These are phyloP conservation scores for Penicillium sp. DNA, from an alignment of 2,329 filamentous ascomycete genomes.

Conservation along the genomic window DNA sequence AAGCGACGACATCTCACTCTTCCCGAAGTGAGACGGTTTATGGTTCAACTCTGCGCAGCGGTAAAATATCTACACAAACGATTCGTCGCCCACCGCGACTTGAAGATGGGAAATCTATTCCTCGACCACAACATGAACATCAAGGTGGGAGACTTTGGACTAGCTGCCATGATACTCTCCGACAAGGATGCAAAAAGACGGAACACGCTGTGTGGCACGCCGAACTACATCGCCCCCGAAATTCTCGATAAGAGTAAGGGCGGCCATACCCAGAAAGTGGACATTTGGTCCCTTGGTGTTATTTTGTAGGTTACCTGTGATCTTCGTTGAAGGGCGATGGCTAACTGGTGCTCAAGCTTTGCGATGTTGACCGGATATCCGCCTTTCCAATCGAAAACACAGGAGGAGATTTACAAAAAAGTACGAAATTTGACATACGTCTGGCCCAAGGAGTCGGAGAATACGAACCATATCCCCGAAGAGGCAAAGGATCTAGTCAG, in stretches of 20 bases:
- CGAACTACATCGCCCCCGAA: constrained; percentile 97
- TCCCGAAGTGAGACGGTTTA: constrained; percentile 89
- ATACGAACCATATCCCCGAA: constrained; percentile 47
- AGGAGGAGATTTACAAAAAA: constrained; percentile 53
- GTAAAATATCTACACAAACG: constrained; percentile 97
- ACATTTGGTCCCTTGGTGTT: constrained; percentile 96
- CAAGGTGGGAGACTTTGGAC: constrained; percentile 95
- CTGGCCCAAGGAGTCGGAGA: constrained; percentile 48
- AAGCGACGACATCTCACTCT: constrained; percentile 85
- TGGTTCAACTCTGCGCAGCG: constrained; percentile 90
- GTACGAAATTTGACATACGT: constrained; percentile 49
- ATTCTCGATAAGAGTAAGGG: constrained; percentile 91
- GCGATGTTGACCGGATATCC: constrained; percentile 96
- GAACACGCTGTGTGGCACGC: constrained; percentile 92
- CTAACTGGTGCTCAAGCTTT: constrained; percentile 57
- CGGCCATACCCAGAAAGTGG: constrained; percentile 95
- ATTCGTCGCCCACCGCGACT: constrained; percentile 91
- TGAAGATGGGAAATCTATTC: constrained; percentile 98
- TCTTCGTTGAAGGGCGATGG: constrained; percentile 13
- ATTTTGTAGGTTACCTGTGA: constrained; percentile 67
- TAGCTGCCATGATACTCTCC: constrained; percentile 86
- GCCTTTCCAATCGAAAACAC: constrained; percentile 78
- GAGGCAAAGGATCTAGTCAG: constrained; percentile 50
- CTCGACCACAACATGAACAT: constrained; percentile 93
- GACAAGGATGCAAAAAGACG: constrained; percentile 82